Evolutionary conservation across 129 eudicot species (phyloP).

Genomic region (Dittrichia graveolens): DNA sequence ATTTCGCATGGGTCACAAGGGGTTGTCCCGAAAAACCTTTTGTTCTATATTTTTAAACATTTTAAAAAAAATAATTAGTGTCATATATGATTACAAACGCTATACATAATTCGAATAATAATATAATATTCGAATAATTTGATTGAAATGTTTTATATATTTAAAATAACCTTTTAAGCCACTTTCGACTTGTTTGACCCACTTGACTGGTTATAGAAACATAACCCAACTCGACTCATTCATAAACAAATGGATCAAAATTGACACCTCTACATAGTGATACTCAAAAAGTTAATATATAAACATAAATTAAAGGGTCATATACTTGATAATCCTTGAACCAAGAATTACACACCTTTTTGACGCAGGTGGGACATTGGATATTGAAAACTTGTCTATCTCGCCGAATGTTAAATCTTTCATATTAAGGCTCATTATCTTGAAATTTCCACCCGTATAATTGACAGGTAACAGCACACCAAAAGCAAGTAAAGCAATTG

Average conservation of each 20-base stretch:
- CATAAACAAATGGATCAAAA: neutral
- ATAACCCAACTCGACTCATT: neutral
- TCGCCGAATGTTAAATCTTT: constrained; percentile 65
- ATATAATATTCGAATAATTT: neutral
- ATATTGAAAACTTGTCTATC: constrained; percentile 93
- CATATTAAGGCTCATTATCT: constrained; percentile 14
- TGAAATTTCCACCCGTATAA: constrained; percentile 67
- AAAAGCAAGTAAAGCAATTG: constrained; percentile 78
- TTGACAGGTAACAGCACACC: constrained; percentile 81
- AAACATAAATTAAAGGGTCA: too few relatives aligned
- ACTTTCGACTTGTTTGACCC: constrained; percentile 4
- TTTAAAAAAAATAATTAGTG: neutral
- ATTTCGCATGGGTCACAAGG: neutral
- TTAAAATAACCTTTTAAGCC: neutral
- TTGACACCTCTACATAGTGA: constrained; percentile 1
- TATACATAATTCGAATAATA: neutral
- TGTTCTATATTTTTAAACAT: neutral
- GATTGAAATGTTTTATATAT: neutral
- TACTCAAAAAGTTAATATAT: too few relatives aligned
- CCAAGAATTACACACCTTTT: constrained; percentile 45
- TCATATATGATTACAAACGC: neutral
- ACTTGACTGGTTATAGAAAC: neutral
- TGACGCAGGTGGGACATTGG: constrained; percentile 84
- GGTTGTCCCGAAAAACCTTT: neutral
- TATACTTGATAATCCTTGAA: neutral